Percentiles rank a stretch among this genome's conserved stretches.
Evolutionary conservation across 306 rosid genomes (phyloP).

Genomic region (Acacia acuminata): DNA sequence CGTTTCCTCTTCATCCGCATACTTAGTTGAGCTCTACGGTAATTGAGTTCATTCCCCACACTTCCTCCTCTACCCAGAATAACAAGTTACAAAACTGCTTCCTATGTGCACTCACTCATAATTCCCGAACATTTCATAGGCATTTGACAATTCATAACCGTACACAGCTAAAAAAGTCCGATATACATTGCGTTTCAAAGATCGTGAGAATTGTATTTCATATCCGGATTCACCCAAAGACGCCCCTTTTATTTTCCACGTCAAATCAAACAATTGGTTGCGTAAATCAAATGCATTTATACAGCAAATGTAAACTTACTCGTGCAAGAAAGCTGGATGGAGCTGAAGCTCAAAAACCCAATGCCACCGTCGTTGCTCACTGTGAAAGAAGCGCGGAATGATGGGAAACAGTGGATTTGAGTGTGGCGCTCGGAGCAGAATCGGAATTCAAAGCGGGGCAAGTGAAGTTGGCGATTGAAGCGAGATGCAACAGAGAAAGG

Average conservation of each 20-base stretch:
- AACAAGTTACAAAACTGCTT: background rate
- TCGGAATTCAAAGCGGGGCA: background rate
- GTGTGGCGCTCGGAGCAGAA: constrained; percentile 5
- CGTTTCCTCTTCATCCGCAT: background rate
- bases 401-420: background rate
- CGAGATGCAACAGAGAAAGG: background rate
- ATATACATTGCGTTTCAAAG: constrained; percentile 6
- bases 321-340: constrained; percentile 22
- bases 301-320: background rate
- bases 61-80: background rate
- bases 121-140: background rate
- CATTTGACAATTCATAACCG: constrained; percentile 15
- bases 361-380: background rate
- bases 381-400: background rate
- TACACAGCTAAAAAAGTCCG: background rate
- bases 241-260: background rate
- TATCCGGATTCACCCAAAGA: constrained; percentile 4
- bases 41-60: constrained; percentile 18
- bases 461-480: constrained; percentile 8
- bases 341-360: constrained; percentile 5
- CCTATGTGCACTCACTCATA: background rate
- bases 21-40: constrained; percentile 11
- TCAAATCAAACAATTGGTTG: constrained; percentile 14
- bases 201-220: constrained; percentile 12
- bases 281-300: background rate